phyloP scores from a whole-genome alignment of 768 basidiomycete species.

The Tylopilus rubrobrunneus region DNA sequence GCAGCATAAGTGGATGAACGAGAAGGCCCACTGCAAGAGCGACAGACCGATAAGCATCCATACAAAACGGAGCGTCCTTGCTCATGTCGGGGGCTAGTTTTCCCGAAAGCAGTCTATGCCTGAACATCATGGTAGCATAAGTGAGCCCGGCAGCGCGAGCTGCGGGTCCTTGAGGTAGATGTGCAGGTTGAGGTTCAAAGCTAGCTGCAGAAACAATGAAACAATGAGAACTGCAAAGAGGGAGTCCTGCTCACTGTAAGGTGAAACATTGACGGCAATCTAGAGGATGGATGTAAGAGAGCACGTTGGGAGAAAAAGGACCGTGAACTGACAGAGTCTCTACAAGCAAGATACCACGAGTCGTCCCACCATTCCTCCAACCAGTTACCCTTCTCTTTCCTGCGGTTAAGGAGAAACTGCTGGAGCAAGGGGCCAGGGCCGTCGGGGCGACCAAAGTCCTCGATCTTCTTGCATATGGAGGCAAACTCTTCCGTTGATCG shows the following conservation, averaged over 20 bases:
- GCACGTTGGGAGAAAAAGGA: not conserved
- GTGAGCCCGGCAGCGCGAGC: slow-evolving; percentile 73
- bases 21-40: not conserved
- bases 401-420: slow-evolving; percentile 51
- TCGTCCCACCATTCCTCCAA: slow-evolving; percentile 98
- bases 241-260: slow-evolving; percentile 64
- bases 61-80: slow-evolving; percentile 71
- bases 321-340: slow-evolving; percentile 66
- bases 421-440: slow-evolving; percentile 58
- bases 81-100: slow-evolving; percentile 57
- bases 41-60: slow-evolving; percentile 78
- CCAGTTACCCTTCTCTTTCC: slow-evolving; percentile 67
- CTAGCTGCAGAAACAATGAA: slow-evolving; percentile 50
- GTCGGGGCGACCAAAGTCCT: slow-evolving; percentile 48
- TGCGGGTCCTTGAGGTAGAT: slow-evolving; percentile 53
- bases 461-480: slow-evolving; percentile 56
- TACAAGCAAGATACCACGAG: slow-evolving; percentile 72
- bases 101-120: slow-evolving; percentile 64
- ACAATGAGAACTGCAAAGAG: slow-evolving; percentile 5
- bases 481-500: slow-evolving; percentile 56
- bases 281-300: slow-evolving; percentile 25
- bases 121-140: slow-evolving; percentile 70
- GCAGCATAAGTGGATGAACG: not conserved
- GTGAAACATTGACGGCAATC: slow-evolving; percentile 89
- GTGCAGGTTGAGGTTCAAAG: slow-evolving; percentile 62